A percentile compares a stretch with the other conserved stretches of the same genome.
Evolutionary conservation across 495 filamentous ascomycete species (phyloP).

Genomic region (Peziza echinospora): DNA sequence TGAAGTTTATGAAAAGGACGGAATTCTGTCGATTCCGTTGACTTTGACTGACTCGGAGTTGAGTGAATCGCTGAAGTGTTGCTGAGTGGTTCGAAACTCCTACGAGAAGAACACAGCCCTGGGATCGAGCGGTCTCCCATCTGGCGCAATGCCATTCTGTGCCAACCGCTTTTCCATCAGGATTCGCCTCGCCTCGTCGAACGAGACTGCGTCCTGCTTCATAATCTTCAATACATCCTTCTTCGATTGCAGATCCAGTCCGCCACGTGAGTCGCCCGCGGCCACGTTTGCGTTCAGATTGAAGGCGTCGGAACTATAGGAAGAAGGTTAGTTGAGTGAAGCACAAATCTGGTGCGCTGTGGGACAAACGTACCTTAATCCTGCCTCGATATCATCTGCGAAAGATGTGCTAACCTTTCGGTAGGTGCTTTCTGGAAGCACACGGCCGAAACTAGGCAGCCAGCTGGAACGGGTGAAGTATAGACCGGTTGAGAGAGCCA

Average conservation of each 20-base stretch:
- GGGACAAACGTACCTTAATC: slow-evolving; percentile 27
- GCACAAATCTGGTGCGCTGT: background rate
- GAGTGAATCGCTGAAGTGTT: too few species aligned
- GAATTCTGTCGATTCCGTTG: too few species aligned
- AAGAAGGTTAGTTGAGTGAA: background rate
- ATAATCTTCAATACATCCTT: slow-evolving; percentile 67
- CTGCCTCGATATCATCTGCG: slow-evolving; percentile 59
- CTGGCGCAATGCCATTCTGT: slow-evolving; percentile 67
- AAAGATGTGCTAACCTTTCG: slow-evolving; percentile 45
- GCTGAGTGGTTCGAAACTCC: too few species aligned
- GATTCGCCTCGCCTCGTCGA: slow-evolving; percentile 76
- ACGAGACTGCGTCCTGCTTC: slow-evolving; percentile 50
- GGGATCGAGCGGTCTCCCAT: slow-evolving; percentile 42
- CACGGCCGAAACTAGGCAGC: slow-evolving; percentile 39
- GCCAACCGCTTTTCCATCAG: slow-evolving; percentile 67
- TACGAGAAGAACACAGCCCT: slow-evolving; percentile 15
- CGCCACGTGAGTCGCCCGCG: slow-evolving; percentile 49
- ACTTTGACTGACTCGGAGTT: too few species aligned
- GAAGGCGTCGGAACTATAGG: slow-evolving; percentile 45
- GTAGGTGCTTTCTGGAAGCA: slow-evolving; percentile 33
- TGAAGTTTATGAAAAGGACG: too few species aligned
- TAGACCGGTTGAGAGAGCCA: slow-evolving; percentile 40
- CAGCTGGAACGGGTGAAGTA: slow-evolving; percentile 64
- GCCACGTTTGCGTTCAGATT: slow-evolving; percentile 59
- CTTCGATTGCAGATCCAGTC: slow-evolving; percentile 62